Evolutionary conservation across 192 early-diverging fungal species (phyloP).

Genomic region (Coemansia sp.): DNA sequence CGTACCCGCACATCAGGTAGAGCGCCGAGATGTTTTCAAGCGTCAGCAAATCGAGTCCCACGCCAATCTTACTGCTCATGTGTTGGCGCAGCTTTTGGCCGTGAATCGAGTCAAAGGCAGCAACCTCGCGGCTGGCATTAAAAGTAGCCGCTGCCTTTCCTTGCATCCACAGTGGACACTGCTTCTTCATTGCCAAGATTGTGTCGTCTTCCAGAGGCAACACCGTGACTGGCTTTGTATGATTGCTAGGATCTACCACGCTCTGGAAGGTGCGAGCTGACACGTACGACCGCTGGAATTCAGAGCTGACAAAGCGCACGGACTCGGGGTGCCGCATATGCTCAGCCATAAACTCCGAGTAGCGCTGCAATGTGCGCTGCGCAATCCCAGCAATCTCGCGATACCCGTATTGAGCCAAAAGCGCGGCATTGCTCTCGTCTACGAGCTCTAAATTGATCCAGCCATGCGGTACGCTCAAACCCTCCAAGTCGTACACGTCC

Average conservation of each 20-base stretch:
- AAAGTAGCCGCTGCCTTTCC: not conserved
- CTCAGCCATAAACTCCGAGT: slow-evolving; percentile 8
- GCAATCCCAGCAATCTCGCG: slow-evolving; percentile 18
- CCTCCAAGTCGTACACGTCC: slow-evolving; percentile 5
- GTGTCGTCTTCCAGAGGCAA: slow-evolving; percentile 31
- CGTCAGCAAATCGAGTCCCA: not conserved
- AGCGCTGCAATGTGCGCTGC: slow-evolving; percentile 6
- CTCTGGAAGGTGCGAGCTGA: slow-evolving; percentile 28
- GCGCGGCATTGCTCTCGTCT: slow-evolving; percentile 1
- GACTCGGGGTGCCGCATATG: not conserved
- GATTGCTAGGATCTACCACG: slow-evolving; percentile 15
- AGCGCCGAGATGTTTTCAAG: slow-evolving; percentile 17
- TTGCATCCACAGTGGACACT: slow-evolving; percentile 29
- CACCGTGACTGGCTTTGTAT: slow-evolving; percentile 15
- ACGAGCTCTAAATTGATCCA: slow-evolving; percentile 34
- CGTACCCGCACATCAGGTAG: slow-evolving; percentile 40
- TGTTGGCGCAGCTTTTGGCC: not conserved
- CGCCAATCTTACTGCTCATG: not conserved
- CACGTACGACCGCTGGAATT: slow-evolving; percentile 25
- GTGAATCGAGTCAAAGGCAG: slow-evolving; percentile 28
- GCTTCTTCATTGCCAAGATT: slow-evolving; percentile 26
- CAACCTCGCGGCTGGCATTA: not conserved
- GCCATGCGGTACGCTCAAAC: slow-evolving; percentile 10
- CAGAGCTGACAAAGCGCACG: slow-evolving; percentile 35
- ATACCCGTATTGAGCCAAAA: slow-evolving; percentile 15